Evolutionary conservation across 2,329 filamentous ascomycete genomes (phyloP), one percentile per base, ranked within the genome.

Genomic region (Pseudocercospora musae): DNA sequence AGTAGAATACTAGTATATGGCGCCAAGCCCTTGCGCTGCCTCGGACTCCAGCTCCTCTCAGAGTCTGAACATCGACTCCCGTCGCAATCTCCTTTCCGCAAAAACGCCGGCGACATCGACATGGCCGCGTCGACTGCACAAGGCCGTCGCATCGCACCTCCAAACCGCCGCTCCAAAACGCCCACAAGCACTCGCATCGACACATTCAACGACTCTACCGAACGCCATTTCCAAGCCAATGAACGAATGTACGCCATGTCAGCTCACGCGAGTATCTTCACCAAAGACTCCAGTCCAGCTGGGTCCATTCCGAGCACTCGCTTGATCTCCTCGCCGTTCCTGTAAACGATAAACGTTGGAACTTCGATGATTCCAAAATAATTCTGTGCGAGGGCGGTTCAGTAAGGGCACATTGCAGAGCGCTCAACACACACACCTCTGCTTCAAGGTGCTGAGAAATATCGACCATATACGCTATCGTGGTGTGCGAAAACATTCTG

Each of bases 271-370:
- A 70, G 59, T 48, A 68, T 58, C 50, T 65, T 59, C 57, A 58
- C 64, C 50, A 71, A 60, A 55, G 66, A 66, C 59, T 68, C 59
- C 64, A 71, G 66, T 58, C 63, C 66, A 21, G 61, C 60, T 21
- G 58, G 61, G 44, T 67, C 63, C 61, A 65, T 65, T 40, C 71
- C 70, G 21, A 70, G 67, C 21, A 70, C 68, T 62, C 70, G 68
- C 65, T 70, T 72, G 48, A 73, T 46, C 60, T 73, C 68, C 62
- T 71, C 62, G 55, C 73, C 73, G 42, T 72, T 66, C 65, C 72
- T 73, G 67, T 63, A 75, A 18, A 74, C 65, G 18, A 74, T 59
- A 8, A 72, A 67, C 49, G 69, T 70, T 9, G 73, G 73, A 13
- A 62, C 62, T 33, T 60, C 44, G 29, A 50, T 40, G 33, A 66